Evolutionary conservation across 352 stramenopile genomes (phyloP), one percentile per base, ranked within the genome.

Genomic region (Phytophthora cryptogea): DNA sequence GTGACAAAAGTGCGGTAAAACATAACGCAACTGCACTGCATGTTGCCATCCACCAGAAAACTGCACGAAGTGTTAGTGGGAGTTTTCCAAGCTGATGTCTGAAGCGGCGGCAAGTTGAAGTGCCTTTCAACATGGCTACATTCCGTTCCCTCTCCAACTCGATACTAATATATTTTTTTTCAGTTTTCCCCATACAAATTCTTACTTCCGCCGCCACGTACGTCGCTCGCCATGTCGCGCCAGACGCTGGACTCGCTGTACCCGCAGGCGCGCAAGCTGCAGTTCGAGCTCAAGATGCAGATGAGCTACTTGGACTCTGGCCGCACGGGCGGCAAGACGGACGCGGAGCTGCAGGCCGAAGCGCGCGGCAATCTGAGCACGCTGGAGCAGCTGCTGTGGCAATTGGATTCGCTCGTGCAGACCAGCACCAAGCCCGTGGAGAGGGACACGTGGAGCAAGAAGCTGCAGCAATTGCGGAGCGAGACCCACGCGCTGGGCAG

Each of bases 211-310:
- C 51, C 63, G 20, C 20, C 20, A 23, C 20, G 20, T 23, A 23
- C 20, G 20, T 23, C 20, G 20, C 20, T 23, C 20, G 42, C 59
- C 55, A 43, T 43, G 37, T 8, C 14, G 7, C 44, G 39, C 26
- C 71, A 80, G 58, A 84, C 83, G 62, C 70, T 92, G 36, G 75
- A 81, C 48, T 78, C 83, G 63, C 76, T 94, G 59, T 92, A 92
- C 46, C 81, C 83, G 20, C 85, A 90, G 69, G 85, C 83, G 20
- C 74, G 83, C 35, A 94, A 94, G 70, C 74, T 92, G 37, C 83
- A 92, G 64, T 94, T 92, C 66, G 86, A 94, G 65, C 80, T 94
- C 58, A 94, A 94, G 74, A 92, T 91, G 80, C 86, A 94, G 69
- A 83, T 94, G 61, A 90, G 78, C 59, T 94, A 93, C 66, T 44